phyloP scores from a whole-genome alignment of 75 land plant species.

The Chamaecyparis obtusa region DNA sequence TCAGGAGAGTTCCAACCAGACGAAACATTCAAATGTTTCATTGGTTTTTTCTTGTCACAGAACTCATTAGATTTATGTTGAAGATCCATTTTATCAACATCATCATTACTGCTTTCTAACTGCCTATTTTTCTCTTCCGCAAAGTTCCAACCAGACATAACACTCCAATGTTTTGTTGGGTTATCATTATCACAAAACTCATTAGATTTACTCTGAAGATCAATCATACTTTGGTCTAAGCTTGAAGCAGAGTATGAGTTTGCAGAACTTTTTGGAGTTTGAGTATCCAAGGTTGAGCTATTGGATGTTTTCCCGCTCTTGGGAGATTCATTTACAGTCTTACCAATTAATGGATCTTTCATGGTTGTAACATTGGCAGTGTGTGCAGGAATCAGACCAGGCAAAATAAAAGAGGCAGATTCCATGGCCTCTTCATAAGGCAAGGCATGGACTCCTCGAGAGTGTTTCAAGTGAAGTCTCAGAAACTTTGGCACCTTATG shows the following conservation, averaged over 20 bases:
- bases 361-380: background rate
- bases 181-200: background rate
- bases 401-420: background rate
- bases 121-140: too few relatives aligned
- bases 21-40: background rate
- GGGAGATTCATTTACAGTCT: background rate
- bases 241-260: background rate
- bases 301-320: background rate
- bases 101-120: too few relatives aligned
- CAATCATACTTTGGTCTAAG: background rate
- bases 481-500: background rate
- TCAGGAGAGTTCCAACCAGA: background rate
- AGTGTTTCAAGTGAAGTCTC: background rate
- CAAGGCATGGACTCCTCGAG: background rate
- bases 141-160: background rate
- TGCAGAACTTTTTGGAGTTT: background rate
- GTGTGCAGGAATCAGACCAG: background rate
- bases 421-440: slow-evolving; percentile 1
- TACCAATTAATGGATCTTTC: background rate
- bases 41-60: background rate
- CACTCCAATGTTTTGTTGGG: background rate
- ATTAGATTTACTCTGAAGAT: background rate
- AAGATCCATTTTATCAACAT: too few relatives aligned
- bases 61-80: background rate
- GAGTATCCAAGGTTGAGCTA: background rate